Conservation (phyloP, 1,139 yeast genomes). For the Candida freyschussii region DNA sequence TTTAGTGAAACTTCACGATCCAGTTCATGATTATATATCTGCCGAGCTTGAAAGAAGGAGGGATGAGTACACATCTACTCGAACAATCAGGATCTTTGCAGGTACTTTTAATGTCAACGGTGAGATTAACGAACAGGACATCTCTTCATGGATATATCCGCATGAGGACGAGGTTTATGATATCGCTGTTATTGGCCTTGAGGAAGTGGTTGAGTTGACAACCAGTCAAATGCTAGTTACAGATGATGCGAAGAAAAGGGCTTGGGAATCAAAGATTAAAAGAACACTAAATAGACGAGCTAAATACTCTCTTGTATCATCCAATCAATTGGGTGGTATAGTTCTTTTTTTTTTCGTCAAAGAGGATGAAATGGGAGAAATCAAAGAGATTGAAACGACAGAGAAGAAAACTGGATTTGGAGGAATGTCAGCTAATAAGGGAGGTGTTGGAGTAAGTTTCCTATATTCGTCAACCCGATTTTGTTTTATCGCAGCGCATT, state of each 20-base stretch:
- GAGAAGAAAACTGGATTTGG: conserved; percentile 86
- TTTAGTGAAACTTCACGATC: conserved; percentile 53
- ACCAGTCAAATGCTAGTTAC: conserved; percentile 86
- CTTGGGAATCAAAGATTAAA: conserved; percentile 76
- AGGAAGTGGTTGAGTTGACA: conserved; percentile 87
- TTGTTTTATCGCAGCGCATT: conserved; percentile 84
- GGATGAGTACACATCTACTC: conserved; percentile 45
- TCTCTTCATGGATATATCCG: conserved; percentile 59
- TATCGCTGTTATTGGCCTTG: conserved; percentile 77
- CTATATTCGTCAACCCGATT: conserved; percentile 72
- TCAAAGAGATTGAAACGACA: conserved; percentile 74
- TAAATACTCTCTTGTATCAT: conserved; percentile 67
- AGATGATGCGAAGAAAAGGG: conserved; percentile 62
- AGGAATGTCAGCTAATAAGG: conserved; percentile 89
- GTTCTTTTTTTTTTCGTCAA: conserved; percentile 69
- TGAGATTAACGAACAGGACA: conserved; percentile 41
- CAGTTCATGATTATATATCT: conserved; percentile 65
- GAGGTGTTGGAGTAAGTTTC: conserved; percentile 84
- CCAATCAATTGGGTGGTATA: conserved; percentile 93
- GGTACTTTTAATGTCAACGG: conserved; percentile 76
- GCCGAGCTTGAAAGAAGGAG: conserved; percentile 46
- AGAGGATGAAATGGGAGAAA: conserved; percentile 53
- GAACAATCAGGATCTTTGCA: conserved; percentile 51
- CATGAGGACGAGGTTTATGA: conserved; percentile 43
- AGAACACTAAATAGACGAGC: conserved; percentile 47